phyloP scores from a whole-genome alignment of 2,329 filamentous ascomycete genomes.

The Knufia petricola region DNA sequence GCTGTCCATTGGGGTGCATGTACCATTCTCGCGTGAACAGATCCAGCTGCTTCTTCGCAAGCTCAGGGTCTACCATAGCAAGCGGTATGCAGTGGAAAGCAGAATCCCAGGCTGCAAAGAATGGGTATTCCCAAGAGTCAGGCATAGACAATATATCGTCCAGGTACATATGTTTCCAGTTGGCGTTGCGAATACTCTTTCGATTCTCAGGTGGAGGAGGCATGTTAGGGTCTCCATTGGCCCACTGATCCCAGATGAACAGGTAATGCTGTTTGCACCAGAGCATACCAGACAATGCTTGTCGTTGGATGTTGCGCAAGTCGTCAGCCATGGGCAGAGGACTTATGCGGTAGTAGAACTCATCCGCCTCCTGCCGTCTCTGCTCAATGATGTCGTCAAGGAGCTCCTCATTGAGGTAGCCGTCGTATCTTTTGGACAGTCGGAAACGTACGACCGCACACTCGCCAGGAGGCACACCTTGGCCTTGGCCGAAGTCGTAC shows the following conservation, averaged over 20 bases:
- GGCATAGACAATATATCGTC: slow-evolving; percentile 97
- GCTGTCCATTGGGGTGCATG: slow-evolving; percentile 92
- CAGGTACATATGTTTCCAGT: slow-evolving; percentile 92
- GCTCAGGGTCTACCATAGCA: slow-evolving; percentile 95
- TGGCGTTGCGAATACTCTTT: slow-evolving; percentile 71
- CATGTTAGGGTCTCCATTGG: slow-evolving; percentile 81
- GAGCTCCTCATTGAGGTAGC: slow-evolving; percentile 80
- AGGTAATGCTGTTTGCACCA: slow-evolving; percentile 97
- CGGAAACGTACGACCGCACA: slow-evolving; percentile 93
- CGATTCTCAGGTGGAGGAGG: slow-evolving; percentile 73
- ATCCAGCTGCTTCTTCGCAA: slow-evolving; percentile 96
- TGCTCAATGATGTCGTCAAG: slow-evolving; percentile 87
- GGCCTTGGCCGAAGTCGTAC: slow-evolving; percentile 83
- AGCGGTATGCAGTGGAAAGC: slow-evolving; percentile 94
- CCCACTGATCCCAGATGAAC: slow-evolving; percentile 97
- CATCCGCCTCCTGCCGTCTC: slow-evolving; percentile 80
- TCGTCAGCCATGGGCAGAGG: slow-evolving; percentile 90
- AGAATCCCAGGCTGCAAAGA: slow-evolving; percentile 95
- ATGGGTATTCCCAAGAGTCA: slow-evolving; percentile 97
- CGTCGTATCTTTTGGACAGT: slow-evolving; percentile 63
- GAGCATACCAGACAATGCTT: slow-evolving; percentile 93
- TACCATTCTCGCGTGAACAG: slow-evolving; percentile 97
- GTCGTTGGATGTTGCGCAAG: slow-evolving; percentile 85
- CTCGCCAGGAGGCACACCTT: slow-evolving; percentile 79
- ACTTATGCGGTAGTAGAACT: slow-evolving; percentile 90